These are phyloP conservation scores for Medakamo hakoo DNA, from an alignment of 139 green algal species.

Conservation along the genomic window DNA sequence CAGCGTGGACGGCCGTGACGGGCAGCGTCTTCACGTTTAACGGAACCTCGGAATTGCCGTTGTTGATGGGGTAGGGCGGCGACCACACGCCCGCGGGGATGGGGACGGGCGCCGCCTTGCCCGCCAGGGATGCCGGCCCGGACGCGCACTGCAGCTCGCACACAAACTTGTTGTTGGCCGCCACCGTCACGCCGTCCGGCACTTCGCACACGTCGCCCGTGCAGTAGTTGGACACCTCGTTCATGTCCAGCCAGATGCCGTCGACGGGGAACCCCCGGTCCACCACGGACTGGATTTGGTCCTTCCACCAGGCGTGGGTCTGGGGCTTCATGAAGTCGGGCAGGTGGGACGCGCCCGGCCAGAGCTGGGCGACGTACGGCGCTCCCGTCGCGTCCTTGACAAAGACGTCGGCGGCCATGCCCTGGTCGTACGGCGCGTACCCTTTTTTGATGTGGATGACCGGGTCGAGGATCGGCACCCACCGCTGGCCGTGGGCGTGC, in stretches of 20 bases:
- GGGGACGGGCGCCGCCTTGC: not conserved
- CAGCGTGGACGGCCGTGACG: constrained; percentile 20
- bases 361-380: constrained; percentile 51
- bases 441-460: constrained; percentile 19
- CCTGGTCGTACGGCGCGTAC: constrained; percentile 38
- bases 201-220: constrained; percentile 12
- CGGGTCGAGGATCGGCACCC: constrained; percentile 42
- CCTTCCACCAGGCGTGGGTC: constrained; percentile 16
- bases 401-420: constrained; percentile 33
- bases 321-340: constrained; percentile 44
- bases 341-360: constrained; percentile 50
- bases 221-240: constrained; percentile 68
- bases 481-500: constrained; percentile 25
- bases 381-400: constrained; percentile 20
- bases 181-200: not conserved
- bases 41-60: not conserved
- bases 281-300: constrained; percentile 20
- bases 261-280: constrained; percentile 19
- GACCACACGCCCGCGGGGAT: not conserved
- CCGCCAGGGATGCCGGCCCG: not conserved
- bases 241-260: constrained; percentile 67
- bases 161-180: constrained; percentile 1
- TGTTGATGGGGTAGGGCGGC: not conserved
- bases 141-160: constrained; percentile 11
- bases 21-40: not conserved